A percentile compares a stretch with the other conserved stretches of the same genome.
Evolutionary conservation across 176 grass and related monocot genomes (phyloP).

Genomic region (Olyra latifolia): DNA sequence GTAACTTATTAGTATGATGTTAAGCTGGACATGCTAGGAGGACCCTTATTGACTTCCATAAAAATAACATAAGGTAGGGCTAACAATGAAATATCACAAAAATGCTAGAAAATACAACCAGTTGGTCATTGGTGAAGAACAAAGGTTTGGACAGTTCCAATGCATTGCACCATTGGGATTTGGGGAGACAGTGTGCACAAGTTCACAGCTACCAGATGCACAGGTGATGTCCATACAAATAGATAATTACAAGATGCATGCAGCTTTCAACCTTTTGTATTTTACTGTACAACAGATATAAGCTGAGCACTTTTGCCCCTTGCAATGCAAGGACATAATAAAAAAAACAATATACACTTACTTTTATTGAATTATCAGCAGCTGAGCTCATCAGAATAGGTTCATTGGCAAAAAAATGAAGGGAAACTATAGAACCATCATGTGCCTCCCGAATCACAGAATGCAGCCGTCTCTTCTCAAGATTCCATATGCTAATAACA

Average conservation of each 20-base stretch:
- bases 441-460: conserved; percentile 94
- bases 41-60: neutral
- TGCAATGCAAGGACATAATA: neutral
- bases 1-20: neutral
- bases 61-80: neutral
- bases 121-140: neutral
- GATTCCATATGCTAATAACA: conserved; percentile 99
- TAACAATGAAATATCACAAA: neutral
- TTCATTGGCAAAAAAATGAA: conserved; percentile 93
- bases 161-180: neutral
- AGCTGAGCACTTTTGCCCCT: neutral
- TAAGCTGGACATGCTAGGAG: neutral
- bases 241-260: neutral
- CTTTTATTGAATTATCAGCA: conserved; percentile 98
- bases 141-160: neutral
- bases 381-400: conserved; percentile 96
- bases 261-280: conserved; percentile 1
- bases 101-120: neutral
- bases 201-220: neutral
- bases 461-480: conserved; percentile 84
- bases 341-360: conserved; percentile 38
- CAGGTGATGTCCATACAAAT: neutral
- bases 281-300: neutral
- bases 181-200: neutral
- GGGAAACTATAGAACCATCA: conserved; percentile 82